Evolutionary conservation across 2,329 filamentous ascomycete genomes (phyloP), one percentile per base, ranked within the genome.

Genomic region (Claviceps pazoutovae): DNA sequence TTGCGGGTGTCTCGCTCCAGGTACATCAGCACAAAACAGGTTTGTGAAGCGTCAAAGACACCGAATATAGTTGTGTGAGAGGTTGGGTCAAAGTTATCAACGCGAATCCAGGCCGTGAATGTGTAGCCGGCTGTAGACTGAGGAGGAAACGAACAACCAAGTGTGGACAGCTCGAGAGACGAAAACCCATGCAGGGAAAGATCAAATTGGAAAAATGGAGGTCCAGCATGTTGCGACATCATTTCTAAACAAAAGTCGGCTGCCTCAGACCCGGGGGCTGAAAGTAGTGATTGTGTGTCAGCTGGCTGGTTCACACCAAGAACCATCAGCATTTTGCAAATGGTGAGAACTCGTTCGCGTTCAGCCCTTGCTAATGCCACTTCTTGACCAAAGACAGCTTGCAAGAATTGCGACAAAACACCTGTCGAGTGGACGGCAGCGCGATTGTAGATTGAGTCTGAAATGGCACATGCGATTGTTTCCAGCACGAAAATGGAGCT

Each of bases 41-140:
- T 88, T 66, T 97, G 91, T 5, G 82, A 88, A 3, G 84, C 76
- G 68, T 98, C 93, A 66, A 94, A 97, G 8, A 93, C 88, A 26
- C 93, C 93, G 65, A 98, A 98, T 14, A 98, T 78, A 0, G 93
- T 98, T 0, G 93, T 98, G 65, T 98, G 93, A 16, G 86, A 83
- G 46, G 80, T 79, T 5, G 79, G 71, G 64, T 98, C 94, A 65
- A 93, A 97, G 42, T 81, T 74, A 64, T 97, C 90, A 54, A 98
- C 80, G 19, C 86, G 82, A 48, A 95, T 78, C 93, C 93, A 98
- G 0, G 88, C 80, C 46, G 86, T 80, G 55, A 98, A 84, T 1
- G 89, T 95, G 68, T 97, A 98, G 19, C 93, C 94, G n/a, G 76
- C 73, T 9, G 83, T 79, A 17, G 83, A 81, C 51, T 80, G 75